phyloP scores from a whole-genome alignment of 2,329 filamentous ascomycete species.

The Blumeriella jaapii region DNA sequence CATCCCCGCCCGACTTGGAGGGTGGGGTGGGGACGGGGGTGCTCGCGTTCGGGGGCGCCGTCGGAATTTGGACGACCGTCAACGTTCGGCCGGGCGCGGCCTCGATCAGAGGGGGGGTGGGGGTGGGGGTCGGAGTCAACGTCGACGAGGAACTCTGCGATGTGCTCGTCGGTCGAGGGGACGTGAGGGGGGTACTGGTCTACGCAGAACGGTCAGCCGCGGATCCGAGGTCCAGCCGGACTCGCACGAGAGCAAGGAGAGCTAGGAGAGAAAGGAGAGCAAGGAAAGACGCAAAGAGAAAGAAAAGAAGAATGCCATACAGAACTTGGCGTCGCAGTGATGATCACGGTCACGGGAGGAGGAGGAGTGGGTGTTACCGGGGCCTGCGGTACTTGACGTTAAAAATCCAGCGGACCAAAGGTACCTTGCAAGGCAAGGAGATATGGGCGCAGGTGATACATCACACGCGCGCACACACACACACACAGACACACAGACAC shows the following conservation, averaged over 20 bases:
- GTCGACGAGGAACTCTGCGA: constrained; percentile 18
- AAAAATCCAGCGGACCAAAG: too few species aligned
- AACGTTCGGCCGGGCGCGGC: constrained; percentile 46
- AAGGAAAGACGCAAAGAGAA: background rate
- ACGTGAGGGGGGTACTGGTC: constrained; percentile 1
- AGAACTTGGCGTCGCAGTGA: constrained; percentile 21
- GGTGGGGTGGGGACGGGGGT: constrained; percentile 10
- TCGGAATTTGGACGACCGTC: constrained; percentile 43
- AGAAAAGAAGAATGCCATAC: constrained; percentile 27
- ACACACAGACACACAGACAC: too few species aligned
- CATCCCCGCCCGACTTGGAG: constrained; percentile 12
- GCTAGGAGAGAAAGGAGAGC: background rate
- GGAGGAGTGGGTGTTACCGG: constrained; percentile 26
- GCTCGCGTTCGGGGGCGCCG: constrained; percentile 25
- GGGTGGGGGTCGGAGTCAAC: constrained; percentile 29
- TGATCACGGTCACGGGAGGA: constrained; percentile 8
- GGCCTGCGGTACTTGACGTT: constrained; percentile 20
- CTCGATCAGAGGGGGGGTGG: constrained; percentile 31
- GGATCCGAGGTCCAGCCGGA: too few species aligned
- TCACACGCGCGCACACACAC: too few species aligned
- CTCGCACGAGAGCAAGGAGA: too few species aligned
- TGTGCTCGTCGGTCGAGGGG: constrained; percentile 2
- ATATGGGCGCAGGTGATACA: too few species aligned
- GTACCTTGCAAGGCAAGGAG: constrained; percentile 19
- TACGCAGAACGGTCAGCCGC: too few species aligned